Evolutionary conservation across 2,329 filamentous ascomycete species (phyloP).

Genomic region (Alternaria viburni): DNA sequence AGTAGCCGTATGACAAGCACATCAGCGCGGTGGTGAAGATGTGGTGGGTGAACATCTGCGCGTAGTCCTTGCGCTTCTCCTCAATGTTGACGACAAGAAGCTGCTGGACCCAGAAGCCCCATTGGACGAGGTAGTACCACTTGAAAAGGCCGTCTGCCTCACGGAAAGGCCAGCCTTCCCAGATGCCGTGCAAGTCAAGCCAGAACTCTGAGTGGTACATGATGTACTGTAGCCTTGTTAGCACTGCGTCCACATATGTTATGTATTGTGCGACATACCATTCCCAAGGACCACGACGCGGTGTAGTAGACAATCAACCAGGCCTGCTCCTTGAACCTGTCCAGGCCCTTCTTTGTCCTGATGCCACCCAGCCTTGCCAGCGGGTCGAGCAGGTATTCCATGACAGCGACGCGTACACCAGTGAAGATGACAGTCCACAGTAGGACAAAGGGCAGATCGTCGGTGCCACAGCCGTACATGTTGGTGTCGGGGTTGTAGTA

Average conservation of each 20-base stretch:
- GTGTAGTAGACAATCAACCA: constrained; percentile 88
- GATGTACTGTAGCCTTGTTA: constrained; percentile 67
- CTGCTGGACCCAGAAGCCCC: constrained; percentile 93
- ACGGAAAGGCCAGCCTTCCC: constrained; percentile 82
- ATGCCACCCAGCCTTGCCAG: constrained; percentile 76
- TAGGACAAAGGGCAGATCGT: constrained; percentile 78
- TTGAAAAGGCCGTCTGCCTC: constrained; percentile 79
- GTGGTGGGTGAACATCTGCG: constrained; percentile 95
- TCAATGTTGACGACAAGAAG: constrained; percentile 94
- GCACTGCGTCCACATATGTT: background rate
- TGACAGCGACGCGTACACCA: constrained; percentile 78
- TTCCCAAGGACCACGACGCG: constrained; percentile 81
- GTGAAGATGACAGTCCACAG: constrained; percentile 87
- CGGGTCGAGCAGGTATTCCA: constrained; percentile 87
- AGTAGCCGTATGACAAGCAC: constrained; percentile 81
- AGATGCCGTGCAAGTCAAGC: constrained; percentile 77
- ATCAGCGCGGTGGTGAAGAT: constrained; percentile 86
- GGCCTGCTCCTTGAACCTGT: constrained; percentile 91
- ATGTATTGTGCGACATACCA: constrained; percentile 62
- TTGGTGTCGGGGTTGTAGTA: constrained; percentile 76
- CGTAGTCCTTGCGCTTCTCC: constrained; percentile 90
- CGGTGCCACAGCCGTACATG: constrained; percentile 75
- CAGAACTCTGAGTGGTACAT: constrained; percentile 79
- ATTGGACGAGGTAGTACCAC: constrained; percentile 87
- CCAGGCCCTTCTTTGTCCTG: constrained; percentile 74